phyloP scores from a whole-genome alignment of 1,284 basidiomycete species.

The Ceratobasidium papillatum region DNA sequence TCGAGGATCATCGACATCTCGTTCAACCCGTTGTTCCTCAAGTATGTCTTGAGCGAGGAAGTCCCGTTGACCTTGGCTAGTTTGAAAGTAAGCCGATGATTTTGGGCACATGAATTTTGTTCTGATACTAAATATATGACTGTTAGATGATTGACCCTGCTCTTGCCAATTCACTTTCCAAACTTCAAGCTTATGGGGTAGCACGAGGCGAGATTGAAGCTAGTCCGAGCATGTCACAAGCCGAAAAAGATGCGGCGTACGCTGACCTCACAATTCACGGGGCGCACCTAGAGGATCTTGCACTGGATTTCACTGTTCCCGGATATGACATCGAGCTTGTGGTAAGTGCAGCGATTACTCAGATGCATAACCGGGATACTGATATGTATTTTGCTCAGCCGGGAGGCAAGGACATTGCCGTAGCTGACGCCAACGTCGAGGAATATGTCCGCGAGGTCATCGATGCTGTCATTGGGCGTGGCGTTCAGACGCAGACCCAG shows the following conservation, averaged over 20 bases:
- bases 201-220: conserved; percentile 56
- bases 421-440: conserved; percentile 86
- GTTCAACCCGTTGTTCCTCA: conserved; percentile 92
- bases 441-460: conserved; percentile 87
- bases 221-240: conserved; percentile 50
- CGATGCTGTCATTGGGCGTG: conserved; percentile 82
- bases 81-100: conserved; percentile 66
- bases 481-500: conserved; percentile 76
- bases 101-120: background rate
- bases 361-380: background rate
- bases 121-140: background rate
- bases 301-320: conserved; percentile 95
- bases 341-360: conserved; percentile 56
- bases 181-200: conserved; percentile 67
- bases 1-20: conserved; percentile 97
- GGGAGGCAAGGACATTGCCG: conserved; percentile 78
- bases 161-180: conserved; percentile 85
- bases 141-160: conserved; percentile 80
- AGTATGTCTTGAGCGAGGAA: conserved; percentile 84
- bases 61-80: conserved; percentile 85
- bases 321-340: conserved; percentile 93
- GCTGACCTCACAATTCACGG: conserved; percentile 60
- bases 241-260: conserved; percentile 51
- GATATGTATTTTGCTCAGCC: conserved; percentile 57
- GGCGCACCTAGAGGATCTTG: conserved; percentile 78